Evolutionary conservation across 305 asterid species (phyloP), one percentile per base, ranked within the genome.

Genomic region (Fraxinus latifolia): DNA sequence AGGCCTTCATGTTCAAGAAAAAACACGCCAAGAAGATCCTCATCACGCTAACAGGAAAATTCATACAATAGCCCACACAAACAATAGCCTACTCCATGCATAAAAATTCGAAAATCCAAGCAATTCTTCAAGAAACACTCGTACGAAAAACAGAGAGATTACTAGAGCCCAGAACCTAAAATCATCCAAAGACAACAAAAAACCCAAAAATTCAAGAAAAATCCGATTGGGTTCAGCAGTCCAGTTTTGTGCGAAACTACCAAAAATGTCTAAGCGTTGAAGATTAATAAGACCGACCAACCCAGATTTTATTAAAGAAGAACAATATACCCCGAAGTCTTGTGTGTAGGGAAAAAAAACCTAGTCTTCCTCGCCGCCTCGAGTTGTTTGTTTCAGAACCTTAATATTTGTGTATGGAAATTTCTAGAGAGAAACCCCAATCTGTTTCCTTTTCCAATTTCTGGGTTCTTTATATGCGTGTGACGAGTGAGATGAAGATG

Each of bases 121-220:
- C 68, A 37, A 68, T 53, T 71, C 73, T 68, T 11, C 71, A 32
- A 33, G 68, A 23, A 78, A 58, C 76, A 74, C 58, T 14, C 60
- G 68, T 55, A 79, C 12, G 32, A 67, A n/a, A 17, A 72, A 73
- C 60, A 5, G 39, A 75, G n/a, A 39, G 34, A 42, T 58, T n/a
- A 72, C 31, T 75, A 79, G 83, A 84, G 78, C 86, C 83, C 79
- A 80, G 71, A 53, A 27, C 75, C 82, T 23, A 78, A 74, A 82
- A 25, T 44, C 75, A 31, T 68, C 75, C 75, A 68, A 68, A 27
- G 9, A 67, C 3, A 17, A 4, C 37, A 67, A 12, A 68, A 12
- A 68, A 4, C 42, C 75, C 39, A 11, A 12, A 68, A 68, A 31
- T 31, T 29, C 42, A 29, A 31, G 37, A 68, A 27, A 67, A 68